Evolutionary conservation across 371 early-diverging fungal genomes (phyloP), one percentile per base, ranked within the genome.

Genomic region (Mucor piriformis): DNA sequence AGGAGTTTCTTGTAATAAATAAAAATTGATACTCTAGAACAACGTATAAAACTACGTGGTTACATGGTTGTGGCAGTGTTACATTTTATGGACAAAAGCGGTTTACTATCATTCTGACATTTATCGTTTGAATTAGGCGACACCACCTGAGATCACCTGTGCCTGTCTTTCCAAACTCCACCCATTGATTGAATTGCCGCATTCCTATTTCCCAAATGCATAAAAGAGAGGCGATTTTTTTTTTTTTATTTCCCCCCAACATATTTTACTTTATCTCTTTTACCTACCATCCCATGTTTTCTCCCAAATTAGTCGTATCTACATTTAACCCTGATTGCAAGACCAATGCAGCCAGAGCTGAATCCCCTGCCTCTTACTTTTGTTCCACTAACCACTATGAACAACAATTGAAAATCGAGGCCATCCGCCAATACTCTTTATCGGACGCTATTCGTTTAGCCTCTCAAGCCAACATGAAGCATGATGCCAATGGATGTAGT

Each of bases 381-480:
- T 37, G 24, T 11, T 43, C 35, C 13, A 40, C 58, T 15, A 50
- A 62, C 23, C 56, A 62, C 23, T 62, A 62, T 49, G 40, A 29
- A 16, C 24, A 62, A 12, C 54, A 59, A 38, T 24, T 63, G 25
- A 52, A 57, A 8, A 6, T 57, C 21, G 57, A 56, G 16, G 25
- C 21, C 27, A 52, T 57, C 8, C 50, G 59, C 25, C 38, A 59
- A 29, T 21, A 59, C 21, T 64, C 65, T 16, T 25, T 59, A 16
- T 29, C 54, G 34, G 65, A 65, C 23, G 46, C 47, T 3, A 44
- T 65, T 6, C 43, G 43, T 11, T 44, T 65, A 11, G 55, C 65
- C 4, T 59, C 64, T 34, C 68, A 67, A 50, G 59, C 56, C 18
- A 64, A 64, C 25, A 59, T 58, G 38, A 63, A 63, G 37, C 68